Base-by-base conservation (phyloP, 2,329 filamentous ascomycete species). In the Epichloe sibirici region DNA sequence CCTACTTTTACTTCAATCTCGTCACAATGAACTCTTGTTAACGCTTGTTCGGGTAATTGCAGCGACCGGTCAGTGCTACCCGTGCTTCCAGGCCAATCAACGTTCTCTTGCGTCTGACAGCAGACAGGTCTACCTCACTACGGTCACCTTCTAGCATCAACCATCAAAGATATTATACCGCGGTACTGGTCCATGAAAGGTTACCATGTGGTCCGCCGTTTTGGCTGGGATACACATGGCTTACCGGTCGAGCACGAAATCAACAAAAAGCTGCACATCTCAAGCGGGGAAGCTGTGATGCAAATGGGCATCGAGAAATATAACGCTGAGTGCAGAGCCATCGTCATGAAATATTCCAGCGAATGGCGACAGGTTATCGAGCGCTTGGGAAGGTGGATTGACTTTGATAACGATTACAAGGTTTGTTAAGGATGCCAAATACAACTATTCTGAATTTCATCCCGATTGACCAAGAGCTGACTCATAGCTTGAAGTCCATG, bases 121-220 rank as follows among this genome's bases (percentile, higher is more conserved):
- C 23, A 53, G 6, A 13, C 28, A 25, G 40, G 37, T 17, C 23
- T 61, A 2, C 61, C 59, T 13, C 61, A 62, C 49, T 60, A 72
- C 54, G 73, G 74, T 59, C 87, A 90, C 68, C 72, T 90, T 46
- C 77, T 91, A 58, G 86, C 88, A 43, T 91, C 87, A 25, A 94
- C 88, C 49, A 93, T 94, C 71, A 94, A 95, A 70, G 89, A 94
- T 66, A 90, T 93, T 55, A 91, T 94, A 59, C 88, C 89, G 8
- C 75, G 89, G 59, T 95, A 94, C 69, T 94, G 88, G 86, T 88
- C 88, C 51, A 93, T 93, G 88, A 90, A 90, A 66, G 89, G 89
- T 8, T 84, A 84, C 65, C 85, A 90, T 73, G 88, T 94, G 47
- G 86, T 88, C 72, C 79, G 89, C 57, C 78, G 88, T 51, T 93